Percentiles rank a stretch among this genome's conserved stretches.
Conservation (phyloP, 2,329 filamentous ascomycete genomes). For the Ceratocystis ficicola region DNA sequence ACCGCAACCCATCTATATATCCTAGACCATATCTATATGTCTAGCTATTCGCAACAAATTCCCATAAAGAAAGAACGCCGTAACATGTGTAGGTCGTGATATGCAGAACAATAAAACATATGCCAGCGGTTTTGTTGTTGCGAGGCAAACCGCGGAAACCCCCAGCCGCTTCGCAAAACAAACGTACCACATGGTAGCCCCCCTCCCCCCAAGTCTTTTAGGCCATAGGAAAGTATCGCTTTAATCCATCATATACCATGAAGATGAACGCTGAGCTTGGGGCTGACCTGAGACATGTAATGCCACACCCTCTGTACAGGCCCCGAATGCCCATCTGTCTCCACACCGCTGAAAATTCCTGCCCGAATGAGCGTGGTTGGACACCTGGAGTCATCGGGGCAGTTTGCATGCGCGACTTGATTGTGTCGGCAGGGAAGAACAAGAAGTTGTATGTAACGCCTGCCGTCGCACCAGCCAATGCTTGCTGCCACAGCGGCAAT, state of each 20-base stretch:
- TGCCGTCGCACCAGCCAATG: slow-evolving; percentile 72
- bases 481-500: slow-evolving; percentile 74
- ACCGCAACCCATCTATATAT: neutral
- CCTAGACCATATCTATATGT: neutral
- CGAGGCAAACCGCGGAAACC: neutral
- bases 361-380: slow-evolving; percentile 54
- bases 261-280: slow-evolving; percentile 98
- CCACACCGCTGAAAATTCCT: slow-evolving; percentile 65
- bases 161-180: neutral
- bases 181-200: neutral
- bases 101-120: neutral
- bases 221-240: slow-evolving; percentile 49
- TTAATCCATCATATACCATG: slow-evolving; percentile 81
- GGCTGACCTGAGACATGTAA: slow-evolving; percentile 75
- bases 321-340: slow-evolving; percentile 67
- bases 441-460: slow-evolving; percentile 94
- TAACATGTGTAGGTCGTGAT: neutral
- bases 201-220: slow-evolving; percentile 22
- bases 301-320: slow-evolving; percentile 86
- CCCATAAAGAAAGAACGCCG: neutral
- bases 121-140: neutral
- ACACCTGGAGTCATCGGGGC: slow-evolving; percentile 50
- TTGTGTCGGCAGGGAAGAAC: slow-evolving; percentile 93
- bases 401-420: slow-evolving; percentile 96
- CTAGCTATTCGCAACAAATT: neutral